Conservation (phyloP, 192 early-diverging fungal species). For the Linnemannia zychae region DNA sequence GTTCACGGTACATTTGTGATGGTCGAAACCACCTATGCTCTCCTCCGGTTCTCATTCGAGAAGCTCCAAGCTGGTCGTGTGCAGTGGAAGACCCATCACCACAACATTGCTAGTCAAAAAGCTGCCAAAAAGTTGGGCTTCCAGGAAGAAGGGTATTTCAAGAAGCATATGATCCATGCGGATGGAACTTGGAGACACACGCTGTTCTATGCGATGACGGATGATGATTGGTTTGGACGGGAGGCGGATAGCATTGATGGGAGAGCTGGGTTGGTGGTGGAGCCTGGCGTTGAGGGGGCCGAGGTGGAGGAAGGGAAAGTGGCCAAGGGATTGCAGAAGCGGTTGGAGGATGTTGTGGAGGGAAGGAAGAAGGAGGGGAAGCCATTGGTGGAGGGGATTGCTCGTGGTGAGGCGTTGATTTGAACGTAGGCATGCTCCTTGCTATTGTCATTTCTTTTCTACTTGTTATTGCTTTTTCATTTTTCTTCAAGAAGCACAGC, state of each 20-base stretch:
- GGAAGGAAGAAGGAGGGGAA: conserved; percentile 27
- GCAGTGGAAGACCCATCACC: conserved; percentile 59
- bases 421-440: background rate
- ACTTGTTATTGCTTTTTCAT: background rate
- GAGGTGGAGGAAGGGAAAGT: background rate
- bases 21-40: conserved; percentile 39
- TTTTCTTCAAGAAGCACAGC: background rate
- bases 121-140: conserved; percentile 57
- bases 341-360: conserved; percentile 25
- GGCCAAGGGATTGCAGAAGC: conserved; percentile 9
- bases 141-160: conserved; percentile 35
- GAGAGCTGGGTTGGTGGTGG: background rate
- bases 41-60: conserved; percentile 43
- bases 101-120: conserved; percentile 59
- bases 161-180: conserved; percentile 50
- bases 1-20: conserved; percentile 48
- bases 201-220: conserved; percentile 44
- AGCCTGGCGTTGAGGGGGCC: background rate
- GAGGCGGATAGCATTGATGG: conserved; percentile 18
- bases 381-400: conserved; percentile 14
- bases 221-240: conserved; percentile 55
- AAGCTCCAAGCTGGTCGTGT: conserved; percentile 35
- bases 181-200: conserved; percentile 50
- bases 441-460: background rate
- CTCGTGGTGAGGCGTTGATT: conserved; percentile 1